phyloP scores from a whole-genome alignment of 176 grass and related monocot genomes.

The Carex littledalei region DNA sequence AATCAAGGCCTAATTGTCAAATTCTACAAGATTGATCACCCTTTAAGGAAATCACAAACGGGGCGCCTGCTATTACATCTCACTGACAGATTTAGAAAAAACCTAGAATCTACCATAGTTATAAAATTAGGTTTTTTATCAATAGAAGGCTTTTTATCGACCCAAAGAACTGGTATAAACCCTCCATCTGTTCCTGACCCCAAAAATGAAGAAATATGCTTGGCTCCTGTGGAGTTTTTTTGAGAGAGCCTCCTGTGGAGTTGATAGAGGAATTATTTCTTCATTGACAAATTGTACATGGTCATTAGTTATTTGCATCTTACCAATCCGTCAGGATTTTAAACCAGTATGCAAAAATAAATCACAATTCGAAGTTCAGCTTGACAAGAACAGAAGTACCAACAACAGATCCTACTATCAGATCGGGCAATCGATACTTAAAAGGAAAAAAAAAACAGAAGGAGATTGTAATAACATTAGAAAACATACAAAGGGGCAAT shows the following conservation, averaged over 20 bases:
- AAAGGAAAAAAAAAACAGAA: neutral
- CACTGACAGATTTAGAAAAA: neutral
- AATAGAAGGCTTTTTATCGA: neutral
- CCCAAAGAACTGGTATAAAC: neutral
- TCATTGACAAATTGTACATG: neutral
- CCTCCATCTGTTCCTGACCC: neutral
- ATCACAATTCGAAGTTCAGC: neutral
- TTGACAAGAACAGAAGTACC: neutral
- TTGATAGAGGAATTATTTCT: neutral
- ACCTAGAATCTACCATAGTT: neutral
- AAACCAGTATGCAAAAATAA: neutral
- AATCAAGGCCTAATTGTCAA: neutral
- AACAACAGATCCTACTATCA: neutral
- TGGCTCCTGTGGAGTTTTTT: neutral
- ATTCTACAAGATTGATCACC: neutral
- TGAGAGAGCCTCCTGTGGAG: neutral
- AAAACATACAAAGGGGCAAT: conserved; percentile 96
- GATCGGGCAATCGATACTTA: neutral
- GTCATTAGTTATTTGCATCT: neutral
- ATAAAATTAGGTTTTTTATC: neutral
- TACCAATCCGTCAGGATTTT: neutral
- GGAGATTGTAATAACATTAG: neutral
- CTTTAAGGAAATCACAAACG: neutral
- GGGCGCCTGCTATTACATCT: neutral
- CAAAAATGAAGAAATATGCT: neutral